Conservation (phyloP, 495 filamentous ascomycete genomes). For the Schizothecium vesticola region DNA sequence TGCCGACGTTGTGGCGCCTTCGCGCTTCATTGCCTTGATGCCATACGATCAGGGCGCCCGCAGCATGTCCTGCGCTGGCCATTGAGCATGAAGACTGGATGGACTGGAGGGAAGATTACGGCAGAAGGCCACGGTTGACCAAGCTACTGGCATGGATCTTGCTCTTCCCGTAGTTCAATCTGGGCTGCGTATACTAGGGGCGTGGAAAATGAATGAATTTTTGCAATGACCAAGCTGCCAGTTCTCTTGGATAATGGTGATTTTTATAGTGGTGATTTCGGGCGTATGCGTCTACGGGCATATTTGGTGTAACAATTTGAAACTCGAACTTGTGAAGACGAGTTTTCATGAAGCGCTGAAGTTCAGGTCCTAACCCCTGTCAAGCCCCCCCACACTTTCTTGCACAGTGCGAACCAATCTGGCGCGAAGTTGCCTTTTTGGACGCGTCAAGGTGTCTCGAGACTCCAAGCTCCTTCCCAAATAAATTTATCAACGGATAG, state of each 20-base stretch:
- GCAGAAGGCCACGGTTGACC: constrained; percentile 20
- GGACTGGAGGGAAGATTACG: constrained; percentile 12
- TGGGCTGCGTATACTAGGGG: constrained; percentile 26
- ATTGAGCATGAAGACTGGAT: constrained; percentile 10
- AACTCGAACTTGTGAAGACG: neutral
- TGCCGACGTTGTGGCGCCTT: constrained; percentile 33
- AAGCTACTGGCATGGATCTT: constrained; percentile 12
- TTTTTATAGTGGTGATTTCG: neutral
- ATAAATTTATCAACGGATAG: neutral
- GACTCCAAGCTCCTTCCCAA: neutral
- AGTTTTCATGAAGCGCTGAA: neutral
- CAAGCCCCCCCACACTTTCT: neutral
- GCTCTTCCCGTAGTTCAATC: constrained; percentile 15
- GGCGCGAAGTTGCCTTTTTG: neutral
- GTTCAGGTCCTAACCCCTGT: neutral
- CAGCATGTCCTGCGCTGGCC: constrained; percentile 4
- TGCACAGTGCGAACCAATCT: neutral
- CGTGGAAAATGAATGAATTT: constrained; percentile 24
- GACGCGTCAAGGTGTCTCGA: neutral
- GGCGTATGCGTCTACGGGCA: neutral
- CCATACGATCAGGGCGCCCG: constrained; percentile 14
- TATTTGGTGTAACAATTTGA: neutral
- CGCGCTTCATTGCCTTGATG: constrained; percentile 33
- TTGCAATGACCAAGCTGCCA: neutral
- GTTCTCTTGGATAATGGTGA: neutral